A percentile compares a stretch with the other conserved stretches of the same genome.
Conservation (phyloP, 805 yeast genomes). For the Saccharomyces jurei region DNA sequence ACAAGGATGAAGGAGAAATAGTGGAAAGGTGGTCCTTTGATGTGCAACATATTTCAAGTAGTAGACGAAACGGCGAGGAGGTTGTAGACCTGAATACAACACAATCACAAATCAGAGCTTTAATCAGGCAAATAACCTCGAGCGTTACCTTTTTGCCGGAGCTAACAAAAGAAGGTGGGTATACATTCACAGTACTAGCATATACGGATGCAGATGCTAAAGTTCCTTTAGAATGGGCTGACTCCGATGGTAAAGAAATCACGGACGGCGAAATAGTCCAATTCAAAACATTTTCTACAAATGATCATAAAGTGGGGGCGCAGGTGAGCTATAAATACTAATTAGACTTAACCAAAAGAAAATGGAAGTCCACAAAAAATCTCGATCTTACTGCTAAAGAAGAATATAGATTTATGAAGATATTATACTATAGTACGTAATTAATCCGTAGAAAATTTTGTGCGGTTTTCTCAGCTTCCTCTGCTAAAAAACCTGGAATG, state of each 20-base stretch:
- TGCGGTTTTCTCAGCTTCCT: slow-evolving; percentile 3
- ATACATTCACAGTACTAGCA: slow-evolving; percentile 79
- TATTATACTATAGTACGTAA: not conserved
- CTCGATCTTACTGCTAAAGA: not conserved
- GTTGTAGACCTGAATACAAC: slow-evolving; percentile 24
- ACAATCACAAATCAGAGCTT: slow-evolving; percentile 72
- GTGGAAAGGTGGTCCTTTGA: slow-evolving; percentile 86
- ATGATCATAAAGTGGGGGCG: slow-evolving; percentile 62
- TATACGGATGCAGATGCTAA: slow-evolving; percentile 62
- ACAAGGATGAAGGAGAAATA: slow-evolving; percentile 55
- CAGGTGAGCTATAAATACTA: slow-evolving; percentile 42
- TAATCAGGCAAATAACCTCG: slow-evolving; percentile 82
- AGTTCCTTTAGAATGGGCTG: slow-evolving; percentile 80
- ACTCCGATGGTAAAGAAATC: slow-evolving; percentile 54
- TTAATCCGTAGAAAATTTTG: not conserved
- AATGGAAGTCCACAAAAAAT: not conserved
- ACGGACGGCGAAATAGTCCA: slow-evolving; percentile 59
- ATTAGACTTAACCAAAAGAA: not conserved
- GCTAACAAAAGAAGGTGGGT: slow-evolving; percentile 45
- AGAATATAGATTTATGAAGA: not conserved
- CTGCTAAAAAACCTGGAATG: slow-evolving; percentile 18
- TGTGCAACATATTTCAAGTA: slow-evolving; percentile 34
- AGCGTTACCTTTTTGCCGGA: slow-evolving; percentile 80
- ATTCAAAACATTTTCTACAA: slow-evolving; percentile 61
- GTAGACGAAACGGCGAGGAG: slow-evolving; percentile 4